A percentile compares a stretch with the other conserved stretches of the same genome.
Evolutionary conservation across 179 eudicot genomes (phyloP).

Genomic region (Drosera spatulata): DNA sequence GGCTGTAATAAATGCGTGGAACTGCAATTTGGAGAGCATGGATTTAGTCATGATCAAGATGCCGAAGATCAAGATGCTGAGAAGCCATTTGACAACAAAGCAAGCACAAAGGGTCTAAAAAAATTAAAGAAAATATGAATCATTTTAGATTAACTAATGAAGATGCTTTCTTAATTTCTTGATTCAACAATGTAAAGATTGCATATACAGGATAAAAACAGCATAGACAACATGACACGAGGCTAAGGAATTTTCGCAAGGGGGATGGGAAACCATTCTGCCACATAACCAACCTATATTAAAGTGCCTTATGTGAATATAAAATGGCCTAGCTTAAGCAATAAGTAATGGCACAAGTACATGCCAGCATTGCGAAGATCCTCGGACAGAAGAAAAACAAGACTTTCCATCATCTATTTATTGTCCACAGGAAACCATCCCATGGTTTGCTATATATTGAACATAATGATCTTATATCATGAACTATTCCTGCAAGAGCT

Average conservation of each 20-base stretch:
- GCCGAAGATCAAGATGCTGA: background rate
- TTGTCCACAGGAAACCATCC: background rate
- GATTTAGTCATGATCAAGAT: background rate
- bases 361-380: no score
- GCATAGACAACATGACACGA: no score
- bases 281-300: no score
- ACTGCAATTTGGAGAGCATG: constrained; percentile 39
- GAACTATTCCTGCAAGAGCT: no score
- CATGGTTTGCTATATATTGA: background rate
- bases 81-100: background rate
- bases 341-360: no score
- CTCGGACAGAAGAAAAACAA: no score
- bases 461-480: background rate
- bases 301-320: no score
- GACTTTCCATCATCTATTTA: background rate
- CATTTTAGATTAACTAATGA: no score
- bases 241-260: no score
- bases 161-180: background rate
- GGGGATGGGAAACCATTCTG: no score
- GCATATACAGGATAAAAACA: background rate
- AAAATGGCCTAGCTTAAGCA: no score
- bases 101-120: background rate
- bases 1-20: constrained; percentile 51
- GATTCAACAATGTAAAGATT: background rate
- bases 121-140: background rate